Conservation (phyloP, 73 alveolate species). For the Tetrahymena borealis region DNA sequence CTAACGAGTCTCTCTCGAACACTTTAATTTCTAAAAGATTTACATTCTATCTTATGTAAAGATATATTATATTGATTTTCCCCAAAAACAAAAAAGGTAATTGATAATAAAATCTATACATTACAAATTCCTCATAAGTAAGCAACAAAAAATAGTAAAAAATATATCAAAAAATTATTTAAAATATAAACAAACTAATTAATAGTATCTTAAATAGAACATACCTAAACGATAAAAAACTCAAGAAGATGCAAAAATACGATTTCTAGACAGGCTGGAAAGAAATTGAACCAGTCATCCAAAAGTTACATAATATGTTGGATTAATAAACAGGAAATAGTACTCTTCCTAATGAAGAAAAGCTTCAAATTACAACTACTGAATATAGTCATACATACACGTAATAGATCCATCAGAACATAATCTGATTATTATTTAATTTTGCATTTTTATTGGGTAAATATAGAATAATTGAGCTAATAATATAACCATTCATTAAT, state of each 20-base stretch:
- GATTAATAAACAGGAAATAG: background rate
- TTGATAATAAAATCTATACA: background rate
- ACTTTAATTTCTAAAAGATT: background rate
- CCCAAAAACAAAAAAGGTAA: no score
- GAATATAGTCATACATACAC: background rate
- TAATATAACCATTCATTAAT: no score
- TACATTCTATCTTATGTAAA: no score
- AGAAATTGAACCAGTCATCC: background rate
- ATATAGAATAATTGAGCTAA: no score
- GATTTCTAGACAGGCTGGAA: background rate
- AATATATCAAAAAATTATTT: background rate
- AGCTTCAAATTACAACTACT: background rate
- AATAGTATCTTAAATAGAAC: background rate
- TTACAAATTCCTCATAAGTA: background rate
- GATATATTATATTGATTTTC: no score
- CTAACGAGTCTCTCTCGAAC: constrained; percentile 3
- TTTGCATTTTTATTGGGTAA: background rate
- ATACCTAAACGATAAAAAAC: no score
- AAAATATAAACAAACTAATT: background rate
- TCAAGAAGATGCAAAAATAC: background rate
- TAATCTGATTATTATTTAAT: background rate
- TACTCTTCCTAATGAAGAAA: background rate
- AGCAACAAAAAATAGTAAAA: background rate
- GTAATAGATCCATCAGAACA: background rate
- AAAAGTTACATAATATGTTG: background rate